phyloP scores from a whole-genome alignment of 1,284 basidiomycete species.

The Boletellus deceptivus region DNA sequence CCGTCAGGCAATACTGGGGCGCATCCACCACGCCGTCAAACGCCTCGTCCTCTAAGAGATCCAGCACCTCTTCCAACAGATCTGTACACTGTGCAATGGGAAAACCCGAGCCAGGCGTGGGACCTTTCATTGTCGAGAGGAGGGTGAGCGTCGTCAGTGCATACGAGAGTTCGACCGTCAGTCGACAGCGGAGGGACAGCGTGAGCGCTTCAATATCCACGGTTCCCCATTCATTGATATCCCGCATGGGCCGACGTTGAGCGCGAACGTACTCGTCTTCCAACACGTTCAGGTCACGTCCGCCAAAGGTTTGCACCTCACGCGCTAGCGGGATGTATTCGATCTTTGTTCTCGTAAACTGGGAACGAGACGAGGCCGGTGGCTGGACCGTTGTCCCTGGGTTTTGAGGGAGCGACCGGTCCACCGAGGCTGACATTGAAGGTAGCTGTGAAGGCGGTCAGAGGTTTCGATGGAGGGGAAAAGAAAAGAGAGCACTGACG shows the following conservation, averaged over 20 bases:
- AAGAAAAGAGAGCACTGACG: constrained; percentile 21
- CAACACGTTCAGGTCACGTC: constrained; percentile 76
- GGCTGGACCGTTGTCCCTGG: constrained; percentile 11
- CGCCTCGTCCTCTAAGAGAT: constrained; percentile 81
- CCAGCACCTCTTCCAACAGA: constrained; percentile 84
- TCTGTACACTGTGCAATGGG: constrained; percentile 78
- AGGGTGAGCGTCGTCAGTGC: constrained; percentile 88
- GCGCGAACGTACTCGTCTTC: constrained; percentile 60
- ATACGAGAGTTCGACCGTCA: constrained; percentile 85
- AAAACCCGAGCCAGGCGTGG: constrained; percentile 62
- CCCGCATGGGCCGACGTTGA: constrained; percentile 58
- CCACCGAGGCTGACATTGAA: constrained; percentile 23
- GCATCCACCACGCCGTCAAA: constrained; percentile 58
- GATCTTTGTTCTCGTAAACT: constrained; percentile 74
- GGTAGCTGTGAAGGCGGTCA: constrained; percentile 20
- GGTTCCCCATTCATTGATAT: constrained; percentile 77
- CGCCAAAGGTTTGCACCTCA: constrained; percentile 78
- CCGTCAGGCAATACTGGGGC: constrained; percentile 32
- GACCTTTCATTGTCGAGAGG: constrained; percentile 73
- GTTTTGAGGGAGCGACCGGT: constrained; percentile 20
- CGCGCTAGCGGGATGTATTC: constrained; percentile 86
- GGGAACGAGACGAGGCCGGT: constrained; percentile 35
- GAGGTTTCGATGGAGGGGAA: constrained; percentile 10
- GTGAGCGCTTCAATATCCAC: constrained; percentile 89
- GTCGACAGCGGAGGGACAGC: constrained; percentile 85